phyloP scores from a whole-genome alignment of 805 yeast species.

The Schwanniomyces yamadae region DNA sequence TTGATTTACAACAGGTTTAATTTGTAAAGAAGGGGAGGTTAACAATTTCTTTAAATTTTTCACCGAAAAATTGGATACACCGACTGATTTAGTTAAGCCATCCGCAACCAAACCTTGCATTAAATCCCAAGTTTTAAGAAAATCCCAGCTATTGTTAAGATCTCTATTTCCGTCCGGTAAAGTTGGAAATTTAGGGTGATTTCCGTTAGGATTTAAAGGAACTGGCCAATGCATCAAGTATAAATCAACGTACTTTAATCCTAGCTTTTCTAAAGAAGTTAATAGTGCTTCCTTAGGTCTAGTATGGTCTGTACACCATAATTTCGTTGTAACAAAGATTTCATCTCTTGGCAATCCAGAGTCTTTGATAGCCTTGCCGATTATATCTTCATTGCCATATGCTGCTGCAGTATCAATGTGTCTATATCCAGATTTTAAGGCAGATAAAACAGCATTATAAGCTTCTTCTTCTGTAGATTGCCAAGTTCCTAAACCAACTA shows the following conservation, averaged over 20 bases:
- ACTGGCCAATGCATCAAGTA: slow-evolving; percentile 82
- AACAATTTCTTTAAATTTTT: slow-evolving; percentile 39
- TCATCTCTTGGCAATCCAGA: slow-evolving; percentile 61
- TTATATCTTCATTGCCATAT: slow-evolving; percentile 61
- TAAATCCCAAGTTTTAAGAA: slow-evolving; percentile 52
- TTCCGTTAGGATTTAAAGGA: slow-evolving; percentile 39
- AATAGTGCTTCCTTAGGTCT: slow-evolving; percentile 43
- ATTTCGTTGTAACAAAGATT: slow-evolving; percentile 38
- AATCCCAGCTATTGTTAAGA: slow-evolving; percentile 31
- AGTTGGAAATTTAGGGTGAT: slow-evolving; percentile 31
- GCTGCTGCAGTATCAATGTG: slow-evolving; percentile 72
- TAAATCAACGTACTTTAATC: slow-evolving; percentile 73
- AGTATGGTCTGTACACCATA: slow-evolving; percentile 8
- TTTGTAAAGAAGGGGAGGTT: slow-evolving; percentile 28
- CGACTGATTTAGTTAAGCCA: slow-evolving; percentile 62
- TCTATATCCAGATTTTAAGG: slow-evolving; percentile 59
- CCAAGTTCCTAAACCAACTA: slow-evolving; percentile 20
- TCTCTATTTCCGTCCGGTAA: slow-evolving; percentile 36
- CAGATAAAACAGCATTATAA: slow-evolving; percentile 29
- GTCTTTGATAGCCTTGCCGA: slow-evolving; percentile 50
- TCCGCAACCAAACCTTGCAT: slow-evolving; percentile 58
- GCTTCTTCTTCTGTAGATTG: slow-evolving; percentile 12
- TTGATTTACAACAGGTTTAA: slow-evolving; percentile 55
- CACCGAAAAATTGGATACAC: slow-evolving; percentile 71
- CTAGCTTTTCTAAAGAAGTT: slow-evolving; percentile 58